Evolutionary conservation across 352 stramenopile species (phyloP), one percentile per base, ranked within the genome.

Genomic region (Blastocystis sp.): DNA sequence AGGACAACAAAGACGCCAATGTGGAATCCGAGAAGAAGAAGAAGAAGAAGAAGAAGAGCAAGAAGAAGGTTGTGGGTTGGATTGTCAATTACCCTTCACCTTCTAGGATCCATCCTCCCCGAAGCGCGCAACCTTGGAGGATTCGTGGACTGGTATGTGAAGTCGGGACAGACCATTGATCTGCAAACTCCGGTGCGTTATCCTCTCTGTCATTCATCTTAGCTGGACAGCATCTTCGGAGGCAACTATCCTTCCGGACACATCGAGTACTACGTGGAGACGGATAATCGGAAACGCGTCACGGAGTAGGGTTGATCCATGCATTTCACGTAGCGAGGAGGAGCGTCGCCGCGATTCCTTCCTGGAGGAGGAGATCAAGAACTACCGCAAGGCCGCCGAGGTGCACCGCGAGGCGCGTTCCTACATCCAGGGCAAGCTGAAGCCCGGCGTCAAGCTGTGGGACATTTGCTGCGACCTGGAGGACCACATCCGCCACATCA

Each of bases 401-500:
- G 94, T 98, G 59, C 96, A 98, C 88, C 91, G 95, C 51, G 91
- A 93, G 72, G 91, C 92, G 84, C 90, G 91, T 88, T 89, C 88
- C 81, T 97, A 97, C 88, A 93, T 95, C 27, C 95, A 98, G 88
- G 93, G 89, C 48, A 92, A 97, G 78, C 96, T 97, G 71, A 96
- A 97, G 88, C 96, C 96, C 0, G 96, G 95, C 24, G 93, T 98
- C 40, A 93, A 95, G 85, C 89, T 99, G 34, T 92, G 92, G 24
- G 96, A 98, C 87, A 93, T 99, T 90, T 98, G 95, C 88, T 91
- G 94, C 86, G 88, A 91, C 59, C 88, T 98, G 0, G 95, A 98
- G 89, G 93, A 98, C 81, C 97, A 96, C 88, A 97, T 97, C 90
- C 90, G 95, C 1, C 90, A 96, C 84, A 88, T 98, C 6, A 92